These are phyloP conservation scores for Trichoderma arundinaceum DNA, from an alignment of 2,329 filamentous ascomycete genomes.

Conservation along the genomic window DNA sequence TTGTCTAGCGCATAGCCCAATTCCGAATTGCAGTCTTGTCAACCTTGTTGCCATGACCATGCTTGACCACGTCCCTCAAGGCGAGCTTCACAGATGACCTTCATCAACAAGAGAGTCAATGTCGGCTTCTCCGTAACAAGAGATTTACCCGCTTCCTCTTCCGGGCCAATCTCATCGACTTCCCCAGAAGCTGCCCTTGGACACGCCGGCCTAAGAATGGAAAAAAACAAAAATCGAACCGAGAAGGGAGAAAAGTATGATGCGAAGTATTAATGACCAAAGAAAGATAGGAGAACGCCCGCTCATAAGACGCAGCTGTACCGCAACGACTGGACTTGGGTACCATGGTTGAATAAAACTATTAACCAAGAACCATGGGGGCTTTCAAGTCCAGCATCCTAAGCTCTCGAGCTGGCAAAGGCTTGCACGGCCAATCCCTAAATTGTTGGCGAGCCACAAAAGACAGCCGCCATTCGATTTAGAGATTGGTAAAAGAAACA, in stretches of 20 bases:
- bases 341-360: slow-evolving; percentile 4
- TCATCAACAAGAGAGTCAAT: slow-evolving; percentile 1
- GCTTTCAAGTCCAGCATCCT: slow-evolving; percentile 21
- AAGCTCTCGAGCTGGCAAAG: slow-evolving; percentile 30
- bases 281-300: slow-evolving; percentile 42
- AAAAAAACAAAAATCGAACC: slow-evolving; percentile 35
- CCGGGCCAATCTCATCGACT: slow-evolving; percentile 27
- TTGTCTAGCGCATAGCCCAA: slow-evolving; percentile 13
- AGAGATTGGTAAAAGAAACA: slow-evolving; percentile 32
- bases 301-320: slow-evolving; percentile 44
- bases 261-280: slow-evolving; percentile 38
- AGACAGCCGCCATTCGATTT: slow-evolving; percentile 32
- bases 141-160: slow-evolving; percentile 7
- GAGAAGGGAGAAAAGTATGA: slow-evolving; percentile 30
- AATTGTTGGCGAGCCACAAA: slow-evolving; percentile 12
- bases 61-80: not conserved
- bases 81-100: slow-evolving; percentile 4
- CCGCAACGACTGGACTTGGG: slow-evolving; percentile 45
- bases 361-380: slow-evolving; percentile 4
- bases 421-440: slow-evolving; percentile 23
- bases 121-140: not conserved
- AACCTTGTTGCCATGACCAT: slow-evolving; percentile 6
- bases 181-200: slow-evolving; percentile 47
- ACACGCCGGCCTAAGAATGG: slow-evolving; percentile 39
- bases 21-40: slow-evolving; percentile 1